A percentile compares a stretch with the other conserved stretches of the same genome.
Evolutionary conservation across 2,329 filamentous ascomycete genomes (phyloP).

Genomic region (Diaporthe citri): DNA sequence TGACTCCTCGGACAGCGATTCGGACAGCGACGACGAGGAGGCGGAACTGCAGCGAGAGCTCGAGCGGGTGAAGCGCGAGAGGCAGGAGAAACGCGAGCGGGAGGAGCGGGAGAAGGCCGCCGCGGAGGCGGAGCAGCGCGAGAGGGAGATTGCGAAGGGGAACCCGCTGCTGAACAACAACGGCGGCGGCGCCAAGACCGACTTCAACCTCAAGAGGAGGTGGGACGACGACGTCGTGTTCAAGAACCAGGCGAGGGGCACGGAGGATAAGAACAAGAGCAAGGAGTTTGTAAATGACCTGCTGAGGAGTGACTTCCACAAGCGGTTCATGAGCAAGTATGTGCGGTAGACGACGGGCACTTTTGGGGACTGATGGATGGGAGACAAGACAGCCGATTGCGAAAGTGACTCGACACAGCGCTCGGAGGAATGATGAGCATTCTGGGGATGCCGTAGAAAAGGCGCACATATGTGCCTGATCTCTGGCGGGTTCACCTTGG

Average conservation of each 20-base stretch:
- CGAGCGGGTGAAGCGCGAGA: conserved; percentile 91
- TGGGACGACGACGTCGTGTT: conserved; percentile 99
- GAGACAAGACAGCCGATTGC: neutral
- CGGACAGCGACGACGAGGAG: conserved; percentile 84
- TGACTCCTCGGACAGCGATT: conserved; percentile 65
- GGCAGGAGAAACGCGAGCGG: conserved; percentile 83
- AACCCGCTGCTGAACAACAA: conserved; percentile 85
- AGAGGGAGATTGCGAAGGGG: conserved; percentile 89
- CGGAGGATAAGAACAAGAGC: conserved; percentile 86
- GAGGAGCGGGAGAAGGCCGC: conserved; percentile 86
- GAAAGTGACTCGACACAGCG: neutral
- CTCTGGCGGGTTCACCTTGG: too few relatives aligned
- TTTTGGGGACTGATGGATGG: neutral
- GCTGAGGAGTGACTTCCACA: conserved; percentile 95
- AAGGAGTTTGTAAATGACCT: conserved; percentile 98
- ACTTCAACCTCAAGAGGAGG: conserved; percentile 88
- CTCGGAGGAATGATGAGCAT: neutral
- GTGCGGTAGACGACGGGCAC: conserved; percentile 59
- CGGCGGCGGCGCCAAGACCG: conserved; percentile 63
- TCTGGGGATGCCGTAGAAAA: too few relatives aligned
- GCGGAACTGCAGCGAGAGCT: conserved; percentile 92
- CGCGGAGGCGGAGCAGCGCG: conserved; percentile 84
- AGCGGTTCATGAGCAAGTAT: conserved; percentile 89
- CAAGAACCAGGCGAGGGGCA: conserved; percentile 97
- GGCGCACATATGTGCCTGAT: too few relatives aligned